Conservation (phyloP, 352 stramenopile species). For the Bremia lactucae region DNA sequence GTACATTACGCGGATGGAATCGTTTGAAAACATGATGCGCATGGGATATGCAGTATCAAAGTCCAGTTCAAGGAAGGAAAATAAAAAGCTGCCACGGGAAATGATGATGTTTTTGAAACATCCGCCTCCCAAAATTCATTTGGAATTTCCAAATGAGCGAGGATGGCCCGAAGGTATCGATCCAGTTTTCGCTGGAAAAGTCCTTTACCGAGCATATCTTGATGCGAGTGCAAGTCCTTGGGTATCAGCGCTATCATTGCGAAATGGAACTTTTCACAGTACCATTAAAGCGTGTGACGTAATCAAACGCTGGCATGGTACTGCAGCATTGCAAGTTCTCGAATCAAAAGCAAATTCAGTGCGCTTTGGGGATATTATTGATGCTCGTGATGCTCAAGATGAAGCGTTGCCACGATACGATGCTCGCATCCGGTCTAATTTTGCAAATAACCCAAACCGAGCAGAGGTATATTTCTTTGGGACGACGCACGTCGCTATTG, state of each 20-base stretch:
- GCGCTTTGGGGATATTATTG: neutral
- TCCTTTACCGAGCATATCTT: constrained; percentile 15
- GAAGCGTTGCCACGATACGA: neutral
- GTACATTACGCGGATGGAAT: constrained; percentile 14
- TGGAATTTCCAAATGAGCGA: constrained; percentile 13
- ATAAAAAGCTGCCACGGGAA: constrained; percentile 7
- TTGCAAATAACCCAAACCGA: neutral
- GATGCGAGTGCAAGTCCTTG: constrained; percentile 10
- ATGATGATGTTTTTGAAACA: constrained; percentile 5
- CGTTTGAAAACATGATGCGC: constrained; percentile 1
- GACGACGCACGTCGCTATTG: constrained; percentile 21
- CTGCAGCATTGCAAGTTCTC: constrained; percentile 7
- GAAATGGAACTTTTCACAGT: constrained; percentile 3
- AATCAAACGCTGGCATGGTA: constrained; percentile 20
- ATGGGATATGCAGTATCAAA: neutral
- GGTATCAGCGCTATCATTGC: constrained; percentile 5
- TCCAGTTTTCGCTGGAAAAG: constrained; percentile 6
- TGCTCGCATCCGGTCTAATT: constrained; percentile 1
- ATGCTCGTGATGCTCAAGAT: neutral
- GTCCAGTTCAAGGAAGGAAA: neutral
- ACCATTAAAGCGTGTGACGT: neutral
- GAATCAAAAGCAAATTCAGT: neutral
- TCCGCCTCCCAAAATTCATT: constrained; percentile 7
- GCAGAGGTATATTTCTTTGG: constrained; percentile 6
- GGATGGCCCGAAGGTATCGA: constrained; percentile 17